Conservation (phyloP, 2,329 filamentous ascomycete genomes). For the Raffaelea albimanens region DNA sequence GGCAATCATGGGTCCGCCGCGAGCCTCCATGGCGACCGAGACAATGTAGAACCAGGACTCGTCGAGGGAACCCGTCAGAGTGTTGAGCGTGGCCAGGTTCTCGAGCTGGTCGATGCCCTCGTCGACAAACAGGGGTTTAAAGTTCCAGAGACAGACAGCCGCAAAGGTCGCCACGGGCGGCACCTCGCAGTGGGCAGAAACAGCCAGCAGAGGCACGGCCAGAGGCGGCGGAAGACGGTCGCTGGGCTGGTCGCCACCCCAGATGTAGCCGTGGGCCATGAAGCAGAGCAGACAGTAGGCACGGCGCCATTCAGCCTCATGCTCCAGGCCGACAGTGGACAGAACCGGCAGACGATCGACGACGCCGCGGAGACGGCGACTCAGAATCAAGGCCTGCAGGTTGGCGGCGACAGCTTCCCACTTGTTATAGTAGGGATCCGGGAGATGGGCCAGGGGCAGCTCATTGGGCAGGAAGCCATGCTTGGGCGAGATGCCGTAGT, state of each 20-base stretch:
- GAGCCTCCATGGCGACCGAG: slow-evolving; percentile 89
- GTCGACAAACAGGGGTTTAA: slow-evolving; percentile 78
- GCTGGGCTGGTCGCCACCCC: slow-evolving; percentile 73
- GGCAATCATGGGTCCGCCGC: slow-evolving; percentile 76
- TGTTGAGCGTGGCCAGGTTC: slow-evolving; percentile 79
- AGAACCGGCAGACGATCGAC: slow-evolving; percentile 76
- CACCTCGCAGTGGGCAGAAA: slow-evolving; percentile 72
- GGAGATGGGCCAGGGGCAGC: slow-evolving; percentile 68
- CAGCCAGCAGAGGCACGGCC: slow-evolving; percentile 69
- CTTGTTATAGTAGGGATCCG: slow-evolving; percentile 85
- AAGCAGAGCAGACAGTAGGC: slow-evolving; percentile 87
- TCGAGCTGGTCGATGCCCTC: slow-evolving; percentile 76
- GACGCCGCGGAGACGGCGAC: slow-evolving; percentile 69
- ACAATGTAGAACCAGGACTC: slow-evolving; percentile 99
- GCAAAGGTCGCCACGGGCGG: slow-evolving; percentile 93
- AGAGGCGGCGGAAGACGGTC: slow-evolving; percentile 74
- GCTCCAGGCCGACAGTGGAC: slow-evolving; percentile 69
- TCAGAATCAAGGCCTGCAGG: slow-evolving; percentile 78
- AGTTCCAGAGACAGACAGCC: slow-evolving; percentile 91
- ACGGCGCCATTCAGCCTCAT: slow-evolving; percentile 84
- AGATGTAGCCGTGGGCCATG: slow-evolving; percentile 91
- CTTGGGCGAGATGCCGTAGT: slow-evolving; percentile 70
- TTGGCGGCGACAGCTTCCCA: slow-evolving; percentile 87
- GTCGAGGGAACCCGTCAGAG: slow-evolving; percentile 88
- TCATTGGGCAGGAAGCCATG: slow-evolving; percentile 84